phyloP scores from a whole-genome alignment of 73 alveolate genomes.

The Tetrahymena thermophila region DNA sequence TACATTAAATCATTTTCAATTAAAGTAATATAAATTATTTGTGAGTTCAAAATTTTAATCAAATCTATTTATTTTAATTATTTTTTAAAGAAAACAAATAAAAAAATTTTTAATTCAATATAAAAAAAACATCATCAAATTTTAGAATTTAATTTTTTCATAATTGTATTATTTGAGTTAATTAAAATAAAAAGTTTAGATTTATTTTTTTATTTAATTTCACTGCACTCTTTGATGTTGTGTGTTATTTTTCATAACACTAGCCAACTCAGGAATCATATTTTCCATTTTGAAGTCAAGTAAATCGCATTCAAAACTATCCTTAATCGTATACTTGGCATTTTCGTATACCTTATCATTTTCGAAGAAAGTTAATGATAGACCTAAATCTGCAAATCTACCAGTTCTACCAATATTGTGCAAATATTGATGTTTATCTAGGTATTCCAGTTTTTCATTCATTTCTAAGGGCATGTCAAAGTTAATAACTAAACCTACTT shows the following conservation, averaged over 20 bases:
- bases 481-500: neutral
- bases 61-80: no score
- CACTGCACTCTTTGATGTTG: neutral
- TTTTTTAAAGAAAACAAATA: no score
- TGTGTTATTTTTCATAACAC: neutral
- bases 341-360: neutral
- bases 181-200: no score
- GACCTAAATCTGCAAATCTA: neutral
- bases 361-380: neutral
- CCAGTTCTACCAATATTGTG: neutral
- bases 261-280: neutral
- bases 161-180: no score
- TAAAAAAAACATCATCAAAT: no score
- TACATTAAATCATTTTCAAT: no score
- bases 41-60: no score
- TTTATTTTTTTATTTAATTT: no score
- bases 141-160: no score
- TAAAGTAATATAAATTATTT: no score
- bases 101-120: no score
- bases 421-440: neutral
- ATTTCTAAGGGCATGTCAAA: neutral
- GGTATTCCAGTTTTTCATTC: neutral
- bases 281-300: neutral
- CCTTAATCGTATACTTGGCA: neutral
- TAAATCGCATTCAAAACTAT: neutral